Base-by-base conservation (phyloP, 2,329 filamentous ascomycete species). In the Colletotrichum musae region DNA sequence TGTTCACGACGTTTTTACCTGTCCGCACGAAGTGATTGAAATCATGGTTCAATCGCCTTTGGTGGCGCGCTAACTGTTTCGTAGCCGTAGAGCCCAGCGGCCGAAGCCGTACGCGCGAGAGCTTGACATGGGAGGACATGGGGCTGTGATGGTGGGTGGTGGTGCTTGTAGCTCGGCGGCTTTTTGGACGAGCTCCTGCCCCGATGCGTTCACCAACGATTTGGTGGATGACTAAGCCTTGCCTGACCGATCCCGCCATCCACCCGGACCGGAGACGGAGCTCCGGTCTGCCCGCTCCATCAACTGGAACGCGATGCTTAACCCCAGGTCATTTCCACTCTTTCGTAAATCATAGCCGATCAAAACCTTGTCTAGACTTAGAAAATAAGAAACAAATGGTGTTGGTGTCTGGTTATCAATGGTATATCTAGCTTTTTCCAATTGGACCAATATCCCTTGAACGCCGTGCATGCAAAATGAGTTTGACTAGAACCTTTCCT, bases 111-210 rank as follows among this genome's bases (percentile, higher is more conserved):
- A 64, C 16, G 16, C 69, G 71, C 47, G 61, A 70, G 26, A 71
- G 61, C 28, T 65, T 72, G 13, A 57, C 65, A 64, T 71, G 61
- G 32, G 65, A 68, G 56, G 69, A 72, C 71, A 72, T 72, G 69
- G 18, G 57, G 60, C n/a, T 58, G 16, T 59, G 53, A 57, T 13
- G 56, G 9, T 66, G 56, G 43, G 66, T 7, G 28, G 28, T 32
- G 32, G 43, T 60, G 47, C 28, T 24, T 48, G 41, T 2, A 21
- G 41, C 24, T 66, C 28, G 32, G 26, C 36, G 10, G 2, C 56
- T 5, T 58, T 13, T 13, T 36, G 43, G 56, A 43, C 21, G 5
- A 57, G 61, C 57, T 66, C n/a, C 18, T 6, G 26, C 16, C 16
- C 6, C 61, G 36, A 32, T 45, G 48, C 28, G 12, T 7, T 65